Percentiles rank a stretch among this genome's conserved stretches.
phyloP scores from a whole-genome alignment of 106 monocot genomes.

The Dioscorea dumetorum region DNA sequence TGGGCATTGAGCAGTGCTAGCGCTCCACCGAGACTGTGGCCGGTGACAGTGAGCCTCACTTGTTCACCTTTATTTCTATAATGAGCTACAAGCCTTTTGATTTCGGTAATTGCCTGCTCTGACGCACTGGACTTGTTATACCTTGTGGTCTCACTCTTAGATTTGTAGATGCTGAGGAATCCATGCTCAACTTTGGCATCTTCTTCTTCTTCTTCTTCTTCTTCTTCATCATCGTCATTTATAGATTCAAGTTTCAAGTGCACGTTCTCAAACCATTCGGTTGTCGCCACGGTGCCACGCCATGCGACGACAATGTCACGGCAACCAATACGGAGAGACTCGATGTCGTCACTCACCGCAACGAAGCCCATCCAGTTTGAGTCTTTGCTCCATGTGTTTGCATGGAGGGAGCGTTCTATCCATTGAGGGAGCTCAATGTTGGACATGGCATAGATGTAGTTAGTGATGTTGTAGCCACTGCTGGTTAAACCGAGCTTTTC shows the following conservation, averaged over 20 bases:
- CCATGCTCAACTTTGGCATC: conserved; percentile 53
- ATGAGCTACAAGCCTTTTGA: conserved; percentile 26
- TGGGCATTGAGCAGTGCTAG: conserved; percentile 56
- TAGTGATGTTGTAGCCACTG: conserved; percentile 37
- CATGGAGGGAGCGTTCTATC: conserved; percentile 34
- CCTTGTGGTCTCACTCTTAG: conserved; percentile 29
- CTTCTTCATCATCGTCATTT: neutral
- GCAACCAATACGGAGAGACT: conserved; percentile 31
- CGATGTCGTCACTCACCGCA: conserved; percentile 48
- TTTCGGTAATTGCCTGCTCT: conserved; percentile 61
- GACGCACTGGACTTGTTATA: conserved; percentile 60
- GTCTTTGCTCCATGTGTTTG: conserved; percentile 46
- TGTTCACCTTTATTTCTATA: conserved; percentile 46
- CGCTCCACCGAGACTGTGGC: conserved; percentile 81
- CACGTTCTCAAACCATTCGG: conserved; percentile 63
- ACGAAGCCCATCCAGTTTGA: conserved; percentile 85
- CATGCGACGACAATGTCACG: conserved; percentile 63
- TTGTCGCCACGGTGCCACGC: conserved; percentile 47
- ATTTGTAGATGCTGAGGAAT: conserved; percentile 55
- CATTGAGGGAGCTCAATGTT: conserved; percentile 36
- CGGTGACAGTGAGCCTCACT: conserved; percentile 66
- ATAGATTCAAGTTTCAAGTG: conserved; percentile 27
- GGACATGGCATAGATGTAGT: conserved; percentile 70
- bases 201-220: neutral
- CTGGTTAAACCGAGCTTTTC: conserved; percentile 25